Evolutionary conservation across 768 basidiomycete genomes (phyloP).

Genomic region (Pleurotus eryngii): DNA sequence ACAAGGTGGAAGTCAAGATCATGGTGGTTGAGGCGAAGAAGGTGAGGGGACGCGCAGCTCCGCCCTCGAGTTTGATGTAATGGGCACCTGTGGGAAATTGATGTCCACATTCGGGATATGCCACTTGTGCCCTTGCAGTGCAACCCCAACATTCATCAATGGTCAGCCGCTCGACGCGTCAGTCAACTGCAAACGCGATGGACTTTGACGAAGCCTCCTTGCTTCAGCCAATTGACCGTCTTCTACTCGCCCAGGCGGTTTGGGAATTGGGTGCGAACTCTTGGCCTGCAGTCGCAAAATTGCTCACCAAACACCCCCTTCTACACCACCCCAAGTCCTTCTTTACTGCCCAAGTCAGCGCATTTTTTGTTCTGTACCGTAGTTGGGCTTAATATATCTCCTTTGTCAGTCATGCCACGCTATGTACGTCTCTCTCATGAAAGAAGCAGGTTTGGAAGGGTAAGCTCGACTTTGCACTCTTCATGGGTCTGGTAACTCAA

Average conservation of each 20-base stretch:
- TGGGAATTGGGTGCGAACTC: conserved; percentile 72
- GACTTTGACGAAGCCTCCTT: conserved; percentile 24
- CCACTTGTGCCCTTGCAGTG: background rate
- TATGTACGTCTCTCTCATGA: conserved; percentile 68
- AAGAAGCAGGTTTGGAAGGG: conserved; percentile 63
- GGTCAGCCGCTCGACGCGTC: conserved; percentile 13
- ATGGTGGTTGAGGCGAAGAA: conserved; percentile 28
- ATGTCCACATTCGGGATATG: background rate
- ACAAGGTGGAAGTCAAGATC: conserved; percentile 33
- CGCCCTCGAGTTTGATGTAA: conserved; percentile 3
- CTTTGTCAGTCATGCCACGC: conserved; percentile 56
- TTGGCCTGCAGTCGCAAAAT: conserved; percentile 65
- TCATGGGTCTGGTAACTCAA: too few species aligned
- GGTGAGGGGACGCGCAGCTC: conserved; percentile 11
- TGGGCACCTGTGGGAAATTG: conserved; percentile 6
- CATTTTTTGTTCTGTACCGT: conserved; percentile 9
- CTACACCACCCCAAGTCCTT: conserved; percentile 56
- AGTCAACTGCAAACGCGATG: conserved; percentile 13
- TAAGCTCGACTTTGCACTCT: conserved; percentile 26
- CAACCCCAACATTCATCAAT: conserved; percentile 8
- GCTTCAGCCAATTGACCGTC: conserved; percentile 48
- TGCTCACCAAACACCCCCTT: conserved; percentile 71
- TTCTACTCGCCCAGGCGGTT: conserved; percentile 83
- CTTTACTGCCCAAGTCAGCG: conserved; percentile 66
- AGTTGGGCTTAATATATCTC: conserved; percentile 8